Base-by-base conservation (phyloP, 495 filamentous ascomycete genomes). In the Penicillium goetzii region DNA sequence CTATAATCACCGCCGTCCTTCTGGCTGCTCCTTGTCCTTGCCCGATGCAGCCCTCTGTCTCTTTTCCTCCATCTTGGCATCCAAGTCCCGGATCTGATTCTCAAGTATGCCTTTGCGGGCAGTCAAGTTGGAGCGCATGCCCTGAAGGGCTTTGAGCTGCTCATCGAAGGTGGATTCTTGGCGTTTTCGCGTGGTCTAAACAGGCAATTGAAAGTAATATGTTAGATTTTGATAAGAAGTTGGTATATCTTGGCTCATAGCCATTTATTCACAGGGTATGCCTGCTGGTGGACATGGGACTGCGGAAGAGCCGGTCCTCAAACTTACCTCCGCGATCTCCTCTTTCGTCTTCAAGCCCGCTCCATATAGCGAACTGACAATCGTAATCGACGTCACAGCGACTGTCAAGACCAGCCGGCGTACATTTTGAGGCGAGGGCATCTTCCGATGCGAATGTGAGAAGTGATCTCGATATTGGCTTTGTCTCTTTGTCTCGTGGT, bases 11-110 rank as follows among this genome's bases (percentile, higher is more conserved):
- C 61, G 69, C 17, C 65, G 57, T 30, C 68, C 61, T 9, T 65
- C 66, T 2, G 67, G 59, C 14, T 60, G 62, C 9, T 62, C 65
- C 34, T 68, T 69, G 30, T 71, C 71, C 19, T 60, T 49, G 1
- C 64, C 61, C 17, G 60, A 65, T 34, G 72, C 36, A 21, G 62
- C 67, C 51, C 75, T 76, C 54, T 72, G 65, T 59, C 75, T 72
- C 65, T 75, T 76, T 53, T 76, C 75, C 54, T 76, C 70, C 52
- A 82, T 73, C 54, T 76, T 78, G 15, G 71, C 70, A 58, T 86
- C 81, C 38, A 88, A 34, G 43, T 84, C 77, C 3, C 70, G 74
- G 30, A 89, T 82, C 73, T 89, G 88, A 50, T 72, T 78, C 68
- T 89, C 84, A 40, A 89, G 68, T 40, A 78, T 80, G 14, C 73